Evolutionary conservation across 108 stramenopile species (phyloP), one percentile per base, ranked within the genome.

Genomic region (Nannochloropsis gaditana): DNA sequence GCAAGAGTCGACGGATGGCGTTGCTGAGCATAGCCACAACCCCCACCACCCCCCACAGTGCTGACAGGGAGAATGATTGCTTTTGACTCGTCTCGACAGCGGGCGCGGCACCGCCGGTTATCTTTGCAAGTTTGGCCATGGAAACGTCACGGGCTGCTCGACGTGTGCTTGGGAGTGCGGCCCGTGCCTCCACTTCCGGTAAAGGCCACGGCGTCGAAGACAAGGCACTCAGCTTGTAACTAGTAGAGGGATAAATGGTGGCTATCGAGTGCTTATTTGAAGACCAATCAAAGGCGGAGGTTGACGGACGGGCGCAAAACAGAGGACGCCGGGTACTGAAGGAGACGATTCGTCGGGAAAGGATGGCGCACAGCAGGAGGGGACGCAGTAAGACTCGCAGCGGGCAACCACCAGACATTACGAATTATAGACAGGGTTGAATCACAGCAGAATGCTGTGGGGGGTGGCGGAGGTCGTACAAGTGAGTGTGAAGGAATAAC

Each of bases 1-100:
- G 97, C 79, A 94, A 11, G 47, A 97, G 94, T 41, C 95, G 90
- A 82, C 87, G 91, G 44, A 98, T 92, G 9, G 95, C 95, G 89
- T 96, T 96, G 84, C 88, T 85, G 41, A 98, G 91, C 82, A 96
- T 95, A 82, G 92, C 93, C 9, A 94, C 86, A 41, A 98, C 95
- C 15, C 95, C 95, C 80, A 90, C 83, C 41, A 93, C 91, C 84
- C 95, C 97, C 96, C 96, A 98, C 0, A 94, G 31, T 1, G 94
- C 93, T 5, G 91, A 84, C 83, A 90, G 83, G 21, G 84, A 84
- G 79, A 88, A 88, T 44, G 83, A 44, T 31, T 21, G 59, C 59
- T 73, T 73, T n/a, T 15, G 3, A 2, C 59, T 8, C n/a, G 59
- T 6, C 5, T 6, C 59, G n/a, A n/a, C 59, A 8, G 59, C 59